Evolutionary conservation across 139 green algal species (phyloP), one percentile per base, ranked within the genome.

Genomic region (Micractinium conductrix): DNA sequence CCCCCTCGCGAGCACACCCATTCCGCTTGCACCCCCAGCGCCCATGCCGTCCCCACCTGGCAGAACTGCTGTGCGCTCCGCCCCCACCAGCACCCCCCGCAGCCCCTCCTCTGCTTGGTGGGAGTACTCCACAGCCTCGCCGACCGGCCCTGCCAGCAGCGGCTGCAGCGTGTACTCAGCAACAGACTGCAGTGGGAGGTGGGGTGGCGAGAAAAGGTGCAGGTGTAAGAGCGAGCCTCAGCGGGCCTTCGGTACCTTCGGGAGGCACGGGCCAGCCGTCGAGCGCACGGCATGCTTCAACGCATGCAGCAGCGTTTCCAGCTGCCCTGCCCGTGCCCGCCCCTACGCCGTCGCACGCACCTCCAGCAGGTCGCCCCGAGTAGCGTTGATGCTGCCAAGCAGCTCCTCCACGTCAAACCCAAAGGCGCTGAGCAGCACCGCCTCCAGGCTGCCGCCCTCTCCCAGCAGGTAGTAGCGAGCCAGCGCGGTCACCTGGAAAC

Each of bases 401-500:
- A 81, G 37, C 0, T 37, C 50, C 5, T 30, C 37, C 1, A 35
- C 55, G 14, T 81, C 53, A 24, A 81, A 48, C 28, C 33, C 75
- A 55, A 69, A 69, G 37, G 53, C 53, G 1, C 30, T 53, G 37
- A 55, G 53, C 75, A 81, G 50, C 35, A 81, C 50, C 35, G 63
- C 50, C 37, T 40, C 50, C 53, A 75, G 4, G 40, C 6, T 37
- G 37, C 71, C 80, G 30, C 73, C 81, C 60, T 73, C 12, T 5
- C 53, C 42, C 21, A 74, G 43, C 40, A 86, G 33, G 58, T 81
- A 86, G 70, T 86, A 86, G 24, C 33, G 44, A 0, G 81, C 81
- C 10, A 86, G 30, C 2, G 81, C 55, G 4, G 50, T 21, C 14
- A 38, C 50, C 37, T 85, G 70, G 69, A 38, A 38, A 16, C 37